These are phyloP conservation scores for Boletus edulis DNA, from an alignment of 768 basidiomycete species.

Conservation along the genomic window DNA sequence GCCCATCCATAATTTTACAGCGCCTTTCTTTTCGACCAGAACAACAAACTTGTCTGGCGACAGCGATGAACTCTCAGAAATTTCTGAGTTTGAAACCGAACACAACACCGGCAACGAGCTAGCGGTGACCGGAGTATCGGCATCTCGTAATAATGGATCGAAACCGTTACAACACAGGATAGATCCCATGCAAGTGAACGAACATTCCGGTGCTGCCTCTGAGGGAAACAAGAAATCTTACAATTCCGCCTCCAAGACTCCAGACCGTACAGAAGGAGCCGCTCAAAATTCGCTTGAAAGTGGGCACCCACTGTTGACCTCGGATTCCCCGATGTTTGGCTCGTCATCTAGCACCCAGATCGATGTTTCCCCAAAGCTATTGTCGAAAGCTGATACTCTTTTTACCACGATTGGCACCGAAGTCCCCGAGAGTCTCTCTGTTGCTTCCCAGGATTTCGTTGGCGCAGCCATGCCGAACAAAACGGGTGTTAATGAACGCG, in stretches of 20 bases:
- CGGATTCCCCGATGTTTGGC: constrained; percentile 8
- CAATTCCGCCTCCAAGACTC: background rate
- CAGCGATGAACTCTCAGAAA: constrained; percentile 31
- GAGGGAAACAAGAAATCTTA: background rate
- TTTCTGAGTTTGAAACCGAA: constrained; percentile 31
- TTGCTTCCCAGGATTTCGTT: background rate
- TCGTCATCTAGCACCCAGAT: constrained; percentile 16
- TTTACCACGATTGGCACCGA: background rate
- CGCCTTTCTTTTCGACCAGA: background rate
- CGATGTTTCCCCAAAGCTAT: constrained; percentile 8
- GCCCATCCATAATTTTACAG: background rate
- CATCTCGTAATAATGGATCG: background rate
- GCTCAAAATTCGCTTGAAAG: background rate
- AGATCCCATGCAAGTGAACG: constrained; percentile 12
- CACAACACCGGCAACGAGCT: background rate
- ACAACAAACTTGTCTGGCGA: constrained; percentile 10
- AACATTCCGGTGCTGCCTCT: background rate
- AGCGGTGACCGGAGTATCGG: background rate
- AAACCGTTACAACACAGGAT: background rate
- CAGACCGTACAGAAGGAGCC: background rate
- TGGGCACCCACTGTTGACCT: background rate
- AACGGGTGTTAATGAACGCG: background rate
- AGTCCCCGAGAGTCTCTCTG: background rate
- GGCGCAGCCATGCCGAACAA: background rate
- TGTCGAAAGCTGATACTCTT: constrained; percentile 1